Percentiles rank a stretch among this genome's conserved stretches.
Conservation (phyloP, 2,329 filamentous ascomycete genomes). For the Leptographium wingfieldii region DNA sequence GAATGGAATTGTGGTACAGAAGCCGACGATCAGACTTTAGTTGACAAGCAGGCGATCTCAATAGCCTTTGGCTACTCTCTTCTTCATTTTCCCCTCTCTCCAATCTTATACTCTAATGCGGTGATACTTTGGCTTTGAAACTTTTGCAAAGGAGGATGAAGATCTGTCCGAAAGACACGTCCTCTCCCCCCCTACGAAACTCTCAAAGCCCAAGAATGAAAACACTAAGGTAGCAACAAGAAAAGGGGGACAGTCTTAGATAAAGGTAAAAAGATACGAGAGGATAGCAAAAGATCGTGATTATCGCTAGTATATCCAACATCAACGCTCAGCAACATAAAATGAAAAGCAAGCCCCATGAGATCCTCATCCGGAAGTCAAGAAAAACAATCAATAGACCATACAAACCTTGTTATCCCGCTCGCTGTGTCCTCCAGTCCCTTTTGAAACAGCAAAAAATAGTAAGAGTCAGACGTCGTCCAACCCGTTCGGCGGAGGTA, state of each 20-base stretch:
- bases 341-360: no score
- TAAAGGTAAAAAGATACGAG: neutral
- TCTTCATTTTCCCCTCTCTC: neutral
- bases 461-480: no score
- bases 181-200: constrained; percentile 8
- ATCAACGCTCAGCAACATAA: neutral
- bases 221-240: neutral
- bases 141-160: constrained; percentile 5
- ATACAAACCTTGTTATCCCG: no score
- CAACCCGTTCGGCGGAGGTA: no score
- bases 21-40: no score
- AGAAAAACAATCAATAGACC: no score
- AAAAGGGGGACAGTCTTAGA: neutral
- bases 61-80: neutral
- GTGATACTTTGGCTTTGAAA: constrained; percentile 11
- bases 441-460: no score
- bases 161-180: neutral
- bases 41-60: neutral
- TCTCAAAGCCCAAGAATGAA: constrained; percentile 12
- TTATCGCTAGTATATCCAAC: neutral
- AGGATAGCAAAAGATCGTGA: neutral
- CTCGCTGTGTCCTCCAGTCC: no score
- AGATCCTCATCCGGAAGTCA: neutral
- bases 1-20: neutral
- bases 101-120: neutral